Evolutionary conservation across 2,329 filamentous ascomycete genomes (phyloP), one percentile per base, ranked within the genome.

Genomic region (Periconia sp.): DNA sequence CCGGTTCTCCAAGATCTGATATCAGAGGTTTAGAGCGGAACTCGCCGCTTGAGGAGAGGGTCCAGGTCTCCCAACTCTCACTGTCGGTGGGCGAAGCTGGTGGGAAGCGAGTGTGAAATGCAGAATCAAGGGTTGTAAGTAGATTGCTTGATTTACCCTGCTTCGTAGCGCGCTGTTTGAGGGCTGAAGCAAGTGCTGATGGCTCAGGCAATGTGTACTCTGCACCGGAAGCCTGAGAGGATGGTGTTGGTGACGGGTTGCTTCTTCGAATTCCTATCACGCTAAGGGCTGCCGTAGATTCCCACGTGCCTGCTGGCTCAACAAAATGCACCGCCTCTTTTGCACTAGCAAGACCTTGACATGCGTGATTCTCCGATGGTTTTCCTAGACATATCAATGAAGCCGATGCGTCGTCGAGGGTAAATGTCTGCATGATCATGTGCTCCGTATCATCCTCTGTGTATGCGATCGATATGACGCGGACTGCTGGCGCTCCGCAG

Each of bases 381-480:
- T 77, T 73, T 31, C 77, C 76, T 37, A 85, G 78, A 59, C 80
- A 84, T 9, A 89, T 81, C 31, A 64, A 62, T n/a, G 65, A 37
- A 72, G 75, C 57, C 76, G 79, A 24, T 69, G 75, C 38, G 9
- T 81, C 79, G 8, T 76, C 68, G 0, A 83, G 78, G 0, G 77
- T 71, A 56, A 85, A 88, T 0, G 79, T 85, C 39, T 87, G 83
- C 49, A 89, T 72, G 15, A 88, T 75, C 43, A 85, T 82, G 35
- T 85, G 79, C 9, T 81, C 78, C 0, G 80, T 81, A 15, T 83
- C 80, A 4, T 74, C 71, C 45, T 81, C 79, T 3, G 78, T 77
- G 59, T 89, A 89, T 10, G 79, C 81, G 16, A 90, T 68, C 0
- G 81, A 84, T n/a, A 90, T 73, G 11, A 79, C 84, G 19, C 76